Percentiles rank a stretch among this genome's conserved stretches.
phyloP scores from a whole-genome alignment of 192 early-diverging fungal species.

The Jimgerdemannia flammicorona region DNA sequence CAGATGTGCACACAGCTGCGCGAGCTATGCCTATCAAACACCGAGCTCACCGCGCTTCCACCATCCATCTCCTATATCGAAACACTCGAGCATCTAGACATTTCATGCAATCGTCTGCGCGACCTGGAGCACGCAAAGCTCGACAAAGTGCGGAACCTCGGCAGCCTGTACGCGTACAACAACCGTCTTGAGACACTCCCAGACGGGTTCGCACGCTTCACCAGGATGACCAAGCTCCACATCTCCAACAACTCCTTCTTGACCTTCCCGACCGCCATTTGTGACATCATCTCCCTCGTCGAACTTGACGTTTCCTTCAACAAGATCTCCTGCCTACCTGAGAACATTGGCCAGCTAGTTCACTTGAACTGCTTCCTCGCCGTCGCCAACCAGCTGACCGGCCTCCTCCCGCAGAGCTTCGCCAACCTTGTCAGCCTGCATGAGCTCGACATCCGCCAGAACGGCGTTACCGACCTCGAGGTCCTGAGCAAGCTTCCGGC shows the following conservation, averaged over 20 bases:
- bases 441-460: conserved; percentile 80
- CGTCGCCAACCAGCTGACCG: conserved; percentile 75
- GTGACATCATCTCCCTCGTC: conserved; percentile 51
- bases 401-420: conserved; percentile 62
- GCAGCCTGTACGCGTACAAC: conserved; percentile 61
- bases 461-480: conserved; percentile 67
- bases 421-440: conserved; percentile 51
- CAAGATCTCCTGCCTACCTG: conserved; percentile 70
- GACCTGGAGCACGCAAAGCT: conserved; percentile 64
- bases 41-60: conserved; percentile 66
- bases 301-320: conserved; percentile 83
- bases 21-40: conserved; percentile 66
- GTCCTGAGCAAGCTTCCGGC: conserved; percentile 49
- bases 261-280: conserved; percentile 62
- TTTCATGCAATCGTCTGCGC: conserved; percentile 72
- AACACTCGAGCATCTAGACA: conserved; percentile 68
- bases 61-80: conserved; percentile 57
- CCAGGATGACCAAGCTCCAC: conserved; percentile 57
- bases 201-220: conserved; percentile 52
- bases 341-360: conserved; percentile 62
- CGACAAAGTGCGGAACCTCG: conserved; percentile 53
- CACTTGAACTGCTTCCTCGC: conserved; percentile 57
- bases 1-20: conserved; percentile 66
- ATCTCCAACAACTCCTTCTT: conserved; percentile 81
- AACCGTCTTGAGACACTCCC: conserved; percentile 76